phyloP scores from a whole-genome alignment of 306 rosid genomes.

The Dicorynia guianensis region DNA sequence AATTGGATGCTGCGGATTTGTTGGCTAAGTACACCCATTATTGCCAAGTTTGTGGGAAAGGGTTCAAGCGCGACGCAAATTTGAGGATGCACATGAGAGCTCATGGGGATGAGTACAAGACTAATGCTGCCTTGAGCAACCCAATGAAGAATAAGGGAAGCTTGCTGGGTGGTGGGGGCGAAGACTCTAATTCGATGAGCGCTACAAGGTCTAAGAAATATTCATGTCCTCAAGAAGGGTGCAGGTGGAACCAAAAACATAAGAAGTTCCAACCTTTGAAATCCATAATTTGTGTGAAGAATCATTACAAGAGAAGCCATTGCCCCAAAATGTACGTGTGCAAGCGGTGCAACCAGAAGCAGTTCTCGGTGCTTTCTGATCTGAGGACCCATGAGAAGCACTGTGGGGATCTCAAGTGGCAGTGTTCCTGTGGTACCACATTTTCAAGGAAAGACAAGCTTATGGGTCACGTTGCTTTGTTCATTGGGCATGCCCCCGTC shows the following conservation, averaged over 20 bases:
- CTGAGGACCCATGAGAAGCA: conserved; percentile 94
- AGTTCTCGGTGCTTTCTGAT: conserved; percentile 92
- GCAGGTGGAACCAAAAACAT: conserved; percentile 88
- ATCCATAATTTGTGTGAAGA: conserved; percentile 90
- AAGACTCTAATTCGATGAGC: conserved; percentile 30
- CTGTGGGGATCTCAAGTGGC: conserved; percentile 90
- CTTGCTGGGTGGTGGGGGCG: background rate
- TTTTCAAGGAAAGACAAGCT: conserved; percentile 96
- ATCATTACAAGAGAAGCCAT: conserved; percentile 93
- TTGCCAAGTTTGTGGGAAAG: conserved; percentile 91
- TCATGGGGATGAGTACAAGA: conserved; percentile 92
- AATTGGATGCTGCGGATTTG: conserved; percentile 71
- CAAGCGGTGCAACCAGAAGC: conserved; percentile 83
- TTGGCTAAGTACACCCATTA: conserved; percentile 94
- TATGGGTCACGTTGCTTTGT: conserved; percentile 87
- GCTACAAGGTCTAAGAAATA: conserved; percentile 59
- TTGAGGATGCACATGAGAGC: conserved; percentile 99
- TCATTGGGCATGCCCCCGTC: conserved; percentile 69
- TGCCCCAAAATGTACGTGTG: conserved; percentile 96
- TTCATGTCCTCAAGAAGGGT: conserved; percentile 92
- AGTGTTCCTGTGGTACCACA: conserved; percentile 88
- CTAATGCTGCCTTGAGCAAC: conserved; percentile 73
- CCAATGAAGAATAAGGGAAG: conserved; percentile 54
- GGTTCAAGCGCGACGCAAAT: conserved; percentile 91
- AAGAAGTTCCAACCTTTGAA: conserved; percentile 88